These are phyloP conservation scores for Aotearoamyces nothofagi DNA, from an alignment of 2,329 filamentous ascomycete species.

Conservation along the genomic window DNA sequence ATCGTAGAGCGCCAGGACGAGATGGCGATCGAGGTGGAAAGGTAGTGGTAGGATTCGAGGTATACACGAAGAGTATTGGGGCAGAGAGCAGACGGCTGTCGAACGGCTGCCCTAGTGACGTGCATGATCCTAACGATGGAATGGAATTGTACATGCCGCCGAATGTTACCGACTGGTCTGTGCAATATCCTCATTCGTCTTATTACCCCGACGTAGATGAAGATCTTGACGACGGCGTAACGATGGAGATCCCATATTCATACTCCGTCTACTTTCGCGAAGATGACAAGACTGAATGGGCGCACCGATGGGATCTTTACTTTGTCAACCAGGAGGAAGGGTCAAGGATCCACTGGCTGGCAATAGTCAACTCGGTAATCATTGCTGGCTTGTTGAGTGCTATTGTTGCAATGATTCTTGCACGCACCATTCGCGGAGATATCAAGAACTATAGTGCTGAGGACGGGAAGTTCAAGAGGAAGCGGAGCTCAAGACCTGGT, in stretches of 20 bases:
- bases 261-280: conserved; percentile 87
- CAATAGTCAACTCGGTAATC: conserved; percentile 74
- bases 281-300: conserved; percentile 68
- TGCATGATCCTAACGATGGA: conserved; percentile 45
- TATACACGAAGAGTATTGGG: conserved; percentile 74
- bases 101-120: conserved; percentile 50
- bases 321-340: conserved; percentile 80
- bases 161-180: conserved; percentile 38
- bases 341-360: conserved; percentile 72
- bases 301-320: conserved; percentile 75
- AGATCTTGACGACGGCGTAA: conserved; percentile 48
- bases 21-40: conserved; percentile 58
- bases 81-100: conserved; percentile 38
- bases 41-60: conserved; percentile 77
- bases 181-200: conserved; percentile 40
- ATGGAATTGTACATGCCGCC: conserved; percentile 55
- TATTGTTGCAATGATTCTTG: conserved; percentile 67
- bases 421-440: conserved; percentile 63
- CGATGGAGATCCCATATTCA: conserved; percentile 63
- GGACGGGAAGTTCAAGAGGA: conserved; percentile 44
- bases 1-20: conserved; percentile 53
- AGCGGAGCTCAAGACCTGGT: conserved; percentile 27
- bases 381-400: conserved; percentile 68
- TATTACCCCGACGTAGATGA: conserved; percentile 38
- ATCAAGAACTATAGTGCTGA: conserved; percentile 61